Percentiles rank a stretch among this genome's conserved stretches.
These are phyloP conservation scores for Thalassiosira livingstoniorum DNA, from an alignment of 352 stramenopile genomes.

Conservation along the genomic window DNA sequence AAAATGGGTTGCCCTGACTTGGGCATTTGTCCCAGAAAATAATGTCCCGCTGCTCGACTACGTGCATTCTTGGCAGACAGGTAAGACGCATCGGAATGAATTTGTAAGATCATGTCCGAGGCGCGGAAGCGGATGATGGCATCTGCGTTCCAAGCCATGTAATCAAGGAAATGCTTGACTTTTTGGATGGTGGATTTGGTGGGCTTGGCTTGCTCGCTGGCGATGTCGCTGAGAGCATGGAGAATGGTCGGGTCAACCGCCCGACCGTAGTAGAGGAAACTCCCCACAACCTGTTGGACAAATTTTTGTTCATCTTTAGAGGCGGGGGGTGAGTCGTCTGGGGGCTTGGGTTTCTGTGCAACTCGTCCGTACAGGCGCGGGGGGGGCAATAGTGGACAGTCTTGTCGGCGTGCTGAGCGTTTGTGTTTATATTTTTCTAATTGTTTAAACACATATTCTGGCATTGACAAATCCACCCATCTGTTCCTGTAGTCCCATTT, in stretches of 20 bases:
- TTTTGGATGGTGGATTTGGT: background rate
- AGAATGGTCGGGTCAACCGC: background rate
- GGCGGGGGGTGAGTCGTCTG: background rate
- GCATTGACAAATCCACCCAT: no score
- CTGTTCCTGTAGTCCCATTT: no score
- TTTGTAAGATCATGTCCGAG: slow-evolving; percentile 53
- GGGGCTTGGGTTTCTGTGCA: slow-evolving; percentile 1
- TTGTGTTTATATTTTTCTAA: no score
- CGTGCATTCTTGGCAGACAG: slow-evolving; percentile 28
- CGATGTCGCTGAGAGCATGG: background rate
- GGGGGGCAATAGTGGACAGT: no score
- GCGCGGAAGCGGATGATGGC: slow-evolving; percentile 40
- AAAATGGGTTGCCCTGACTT: background rate
- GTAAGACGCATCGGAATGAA: slow-evolving; percentile 51
- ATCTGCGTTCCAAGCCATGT: slow-evolving; percentile 49
- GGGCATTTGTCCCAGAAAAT: slow-evolving; percentile 20
- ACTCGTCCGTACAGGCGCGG: no score
- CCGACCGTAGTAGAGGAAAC: slow-evolving; percentile 6
- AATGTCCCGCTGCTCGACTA: slow-evolving; percentile 30
- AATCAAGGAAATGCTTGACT: slow-evolving; percentile 49
- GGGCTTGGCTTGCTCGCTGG: background rate
- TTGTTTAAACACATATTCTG: no score
- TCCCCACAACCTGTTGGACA: slow-evolving; percentile 19
- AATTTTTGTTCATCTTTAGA: background rate
- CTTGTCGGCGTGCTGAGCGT: no score